phyloP scores from a whole-genome alignment of 257 asterid genomes.

The Ajuga chamaepitys region DNA sequence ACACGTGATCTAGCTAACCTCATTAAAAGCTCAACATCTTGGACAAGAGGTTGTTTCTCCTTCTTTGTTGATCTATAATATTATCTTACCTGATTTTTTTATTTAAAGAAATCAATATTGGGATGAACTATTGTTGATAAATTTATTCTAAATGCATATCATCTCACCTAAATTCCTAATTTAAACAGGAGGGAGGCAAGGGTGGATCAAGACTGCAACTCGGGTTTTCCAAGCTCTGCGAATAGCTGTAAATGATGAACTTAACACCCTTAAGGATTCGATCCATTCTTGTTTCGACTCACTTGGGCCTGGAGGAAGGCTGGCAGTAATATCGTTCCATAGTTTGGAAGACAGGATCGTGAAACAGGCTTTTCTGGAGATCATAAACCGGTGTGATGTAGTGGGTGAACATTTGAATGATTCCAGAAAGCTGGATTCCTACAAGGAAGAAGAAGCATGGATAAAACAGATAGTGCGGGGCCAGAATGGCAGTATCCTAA shows the following conservation, averaged over 20 bases:
- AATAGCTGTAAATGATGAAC: constrained; percentile 96
- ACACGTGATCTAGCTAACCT: constrained; percentile 76
- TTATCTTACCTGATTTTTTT: neutral
- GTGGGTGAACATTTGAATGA: constrained; percentile 9
- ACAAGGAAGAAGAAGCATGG: constrained; percentile 57
- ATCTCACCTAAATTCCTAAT: neutral
- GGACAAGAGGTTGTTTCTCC: constrained; percentile 53
- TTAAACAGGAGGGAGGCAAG: constrained; percentile 82
- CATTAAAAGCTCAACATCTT: constrained; percentile 61
- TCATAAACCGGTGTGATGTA: constrained; percentile 30
- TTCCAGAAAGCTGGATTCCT: neutral
- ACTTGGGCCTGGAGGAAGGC: constrained; percentile 84
- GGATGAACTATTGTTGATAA: neutral
- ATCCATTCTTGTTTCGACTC: constrained; percentile 50
- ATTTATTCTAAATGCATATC: neutral
- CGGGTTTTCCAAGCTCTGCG: constrained; percentile 90
- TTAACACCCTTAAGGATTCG: constrained; percentile 64
- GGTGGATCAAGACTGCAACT: constrained; percentile 97
- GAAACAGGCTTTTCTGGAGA: constrained; percentile 75
- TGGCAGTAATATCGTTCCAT: constrained; percentile 87
- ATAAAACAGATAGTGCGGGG: constrained; percentile 65
- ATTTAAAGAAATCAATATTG: neutral
- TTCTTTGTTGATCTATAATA: neutral
- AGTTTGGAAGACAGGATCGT: constrained; percentile 96
- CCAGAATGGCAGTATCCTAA: constrained; percentile 45